Percentiles rank a stretch among this genome's conserved stretches.
Evolutionary conservation across 352 stramenopile genomes (phyloP).

Genomic region (Pythium rishiriense): DNA sequence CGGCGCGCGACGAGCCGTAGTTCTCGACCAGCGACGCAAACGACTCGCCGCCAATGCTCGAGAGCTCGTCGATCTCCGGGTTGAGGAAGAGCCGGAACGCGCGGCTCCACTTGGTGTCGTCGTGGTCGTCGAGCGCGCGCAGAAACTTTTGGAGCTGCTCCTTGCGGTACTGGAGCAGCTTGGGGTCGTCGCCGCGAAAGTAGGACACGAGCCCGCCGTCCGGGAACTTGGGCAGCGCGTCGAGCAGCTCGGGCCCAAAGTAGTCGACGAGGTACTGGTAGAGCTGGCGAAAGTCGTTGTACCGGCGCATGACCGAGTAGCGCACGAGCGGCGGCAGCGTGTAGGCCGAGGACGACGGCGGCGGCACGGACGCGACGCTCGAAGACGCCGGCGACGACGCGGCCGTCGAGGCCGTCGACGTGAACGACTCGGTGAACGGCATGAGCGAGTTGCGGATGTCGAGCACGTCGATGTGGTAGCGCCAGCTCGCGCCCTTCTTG

Average conservation of each 20-base stretch:
- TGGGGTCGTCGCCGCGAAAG: slow-evolving; percentile 70
- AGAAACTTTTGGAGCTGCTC: slow-evolving; percentile 66
- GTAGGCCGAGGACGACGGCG: slow-evolving; percentile 20
- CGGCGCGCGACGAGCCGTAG: background rate
- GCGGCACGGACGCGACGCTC: slow-evolving; percentile 17
- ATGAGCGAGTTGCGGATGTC: slow-evolving; percentile 48
- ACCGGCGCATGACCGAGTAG: slow-evolving; percentile 78
- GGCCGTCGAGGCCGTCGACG: slow-evolving; percentile 11
- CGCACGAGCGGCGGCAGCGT: slow-evolving; percentile 68
- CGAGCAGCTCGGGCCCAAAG: slow-evolving; percentile 39
- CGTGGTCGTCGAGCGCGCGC: slow-evolving; percentile 55
- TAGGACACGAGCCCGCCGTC: slow-evolving; percentile 73
- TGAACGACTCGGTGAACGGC: slow-evolving; percentile 20
- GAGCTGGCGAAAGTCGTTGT: slow-evolving; percentile 76
- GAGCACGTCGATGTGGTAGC: slow-evolving; percentile 82
- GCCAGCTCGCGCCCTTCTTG: slow-evolving; percentile 62
- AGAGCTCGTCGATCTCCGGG: slow-evolving; percentile 50
- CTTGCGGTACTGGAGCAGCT: slow-evolving; percentile 63
- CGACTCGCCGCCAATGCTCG: slow-evolving; percentile 34
- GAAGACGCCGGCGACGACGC: slow-evolving; percentile 20
- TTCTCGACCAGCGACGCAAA: slow-evolving; percentile 28
- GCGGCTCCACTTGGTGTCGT: slow-evolving; percentile 56
- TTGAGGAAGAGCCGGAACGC: slow-evolving; percentile 65
- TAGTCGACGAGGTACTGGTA: slow-evolving; percentile 60
- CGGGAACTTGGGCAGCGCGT: slow-evolving; percentile 63